Conservation (phyloP, 31 red algal genomes). For the Endocladia muricata region DNA sequence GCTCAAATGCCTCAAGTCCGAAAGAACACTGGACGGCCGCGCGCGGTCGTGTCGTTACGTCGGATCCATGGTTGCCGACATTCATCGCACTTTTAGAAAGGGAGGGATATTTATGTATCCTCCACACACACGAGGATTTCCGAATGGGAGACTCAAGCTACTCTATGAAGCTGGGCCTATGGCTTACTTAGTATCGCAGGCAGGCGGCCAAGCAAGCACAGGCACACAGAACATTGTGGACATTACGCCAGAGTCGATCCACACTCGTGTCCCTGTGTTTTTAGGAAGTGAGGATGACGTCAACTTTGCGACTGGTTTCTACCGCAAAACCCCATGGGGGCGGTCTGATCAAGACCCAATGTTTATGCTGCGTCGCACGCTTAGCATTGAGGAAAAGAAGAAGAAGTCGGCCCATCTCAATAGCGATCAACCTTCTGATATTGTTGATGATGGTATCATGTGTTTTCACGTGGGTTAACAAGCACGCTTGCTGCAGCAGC, state of each 20-base stretch:
- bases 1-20: slow-evolving; percentile 79
- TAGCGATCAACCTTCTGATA: slow-evolving; percentile 23
- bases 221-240: slow-evolving; percentile 79
- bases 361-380: slow-evolving; percentile 84
- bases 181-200: slow-evolving; percentile 88
- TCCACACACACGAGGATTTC: slow-evolving; percentile 52
- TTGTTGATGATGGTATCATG: slow-evolving; percentile 70
- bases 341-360: slow-evolving; percentile 85
- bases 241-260: slow-evolving; percentile 76
- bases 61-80: slow-evolving; percentile 95
- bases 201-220: slow-evolving; percentile 82
- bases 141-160: slow-evolving; percentile 85
- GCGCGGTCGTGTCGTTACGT: slow-evolving; percentile 68
- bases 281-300: slow-evolving; percentile 91
- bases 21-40: slow-evolving; percentile 66
- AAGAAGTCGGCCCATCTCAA: slow-evolving; percentile 13
- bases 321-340: slow-evolving; percentile 73
- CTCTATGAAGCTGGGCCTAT: slow-evolving; percentile 94
- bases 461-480: slow-evolving; percentile 62
- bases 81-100: slow-evolving; percentile 88
- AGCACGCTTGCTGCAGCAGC: too few species aligned
- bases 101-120: slow-evolving; percentile 97
- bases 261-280: slow-evolving; percentile 75
- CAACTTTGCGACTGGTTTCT: slow-evolving; percentile 79
- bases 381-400: slow-evolving; percentile 72